These are phyloP conservation scores for Mycosphaerella sp. DNA, from an alignment of 2,329 filamentous ascomycete species.

Conservation along the genomic window DNA sequence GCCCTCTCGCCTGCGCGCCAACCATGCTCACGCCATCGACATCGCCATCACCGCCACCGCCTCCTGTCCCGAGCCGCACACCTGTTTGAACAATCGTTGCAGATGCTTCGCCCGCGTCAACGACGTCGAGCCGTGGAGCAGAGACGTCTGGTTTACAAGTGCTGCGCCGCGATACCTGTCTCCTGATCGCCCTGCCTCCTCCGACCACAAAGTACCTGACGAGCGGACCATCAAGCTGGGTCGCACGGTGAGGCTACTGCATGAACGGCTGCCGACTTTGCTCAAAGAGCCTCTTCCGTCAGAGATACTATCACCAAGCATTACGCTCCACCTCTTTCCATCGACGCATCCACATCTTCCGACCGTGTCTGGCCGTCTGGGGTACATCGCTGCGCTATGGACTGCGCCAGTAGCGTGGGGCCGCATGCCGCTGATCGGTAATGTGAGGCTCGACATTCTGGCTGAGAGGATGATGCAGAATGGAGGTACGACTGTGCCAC, in stretches of 20 bases:
- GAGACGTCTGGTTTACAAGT: slow-evolving; percentile 43
- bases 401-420: slow-evolving; percentile 96
- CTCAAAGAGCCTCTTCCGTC: slow-evolving; percentile 56
- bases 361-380: slow-evolving; percentile 81
- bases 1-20: slow-evolving; percentile 35
- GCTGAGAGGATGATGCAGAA: slow-evolving; percentile 77
- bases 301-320: slow-evolving; percentile 56
- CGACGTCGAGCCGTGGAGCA: slow-evolving; percentile 27
- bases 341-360: slow-evolving; percentile 83
- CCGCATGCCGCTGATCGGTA: slow-evolving; percentile 80
- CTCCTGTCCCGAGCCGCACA: slow-evolving; percentile 18
- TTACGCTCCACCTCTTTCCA: slow-evolving; percentile 59
- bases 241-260: slow-evolving; percentile 56
- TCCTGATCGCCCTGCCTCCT: slow-evolving; percentile 1
- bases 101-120: slow-evolving; percentile 31
- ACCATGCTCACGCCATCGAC: slow-evolving; percentile 13
- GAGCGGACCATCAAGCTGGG: slow-evolving; percentile 57
- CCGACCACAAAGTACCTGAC: slow-evolving; percentile 45
- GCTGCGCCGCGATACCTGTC: slow-evolving; percentile 29
- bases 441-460: slow-evolving; percentile 78
- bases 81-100: slow-evolving; percentile 22
- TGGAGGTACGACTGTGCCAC: slow-evolving; percentile 39
- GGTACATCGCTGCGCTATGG: slow-evolving; percentile 91
- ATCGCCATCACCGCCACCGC: slow-evolving; percentile 5
- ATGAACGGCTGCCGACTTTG: slow-evolving; percentile 56